Evolutionary conservation across 1,139 yeast genomes (phyloP), one percentile per base, ranked within the genome.

Genomic region (Sugiyamaella neomexicana): DNA sequence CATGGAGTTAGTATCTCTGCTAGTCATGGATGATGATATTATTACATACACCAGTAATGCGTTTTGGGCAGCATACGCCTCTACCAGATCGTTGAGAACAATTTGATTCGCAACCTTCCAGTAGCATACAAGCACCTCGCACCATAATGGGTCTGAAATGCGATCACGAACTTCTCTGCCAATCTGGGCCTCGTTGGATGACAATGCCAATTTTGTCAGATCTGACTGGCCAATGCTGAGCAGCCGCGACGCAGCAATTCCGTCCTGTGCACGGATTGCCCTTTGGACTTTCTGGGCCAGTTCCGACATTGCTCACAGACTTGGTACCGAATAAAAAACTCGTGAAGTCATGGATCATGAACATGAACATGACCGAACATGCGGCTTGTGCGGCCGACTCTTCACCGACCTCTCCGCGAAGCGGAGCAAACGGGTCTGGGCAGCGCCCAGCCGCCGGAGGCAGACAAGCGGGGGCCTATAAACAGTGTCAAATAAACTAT

Each of bases 21-120:
- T 20, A 5, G 25, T 3, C 25, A 5, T 20, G 15, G 15, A n/a
- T 29, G 5, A 25, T 41, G 55, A 52, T 46, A 51, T 55, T 41
- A 7, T 12, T 13, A 61, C 63, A 16, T 54, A 61, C 58, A 60
- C 58, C 37, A 67, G 57, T 41, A 67, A 54, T 23, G 56, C 52
- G 45, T 67, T 67, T 56, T 67, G 69, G 4, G 62, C 62, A 8
- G 57, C 45, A 49, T 59, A 66, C 1, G 70, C 71, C n/a, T 61
- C 64, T 5, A 57, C 60, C 12, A 66, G 49, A 48, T 65, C 58
- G 20, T 56, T 56, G 8, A 53, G 48, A 6, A 60, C 58, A 2
- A 67, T 65, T 25, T 63, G 59, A 7, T 52, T 52, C 0, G 70
- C 62, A 9, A 67, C 69, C 13, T 58, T 52, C 70, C 71, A 67